phyloP scores from a whole-genome alignment of 805 yeast species.

The Starmerella roubikii region DNA sequence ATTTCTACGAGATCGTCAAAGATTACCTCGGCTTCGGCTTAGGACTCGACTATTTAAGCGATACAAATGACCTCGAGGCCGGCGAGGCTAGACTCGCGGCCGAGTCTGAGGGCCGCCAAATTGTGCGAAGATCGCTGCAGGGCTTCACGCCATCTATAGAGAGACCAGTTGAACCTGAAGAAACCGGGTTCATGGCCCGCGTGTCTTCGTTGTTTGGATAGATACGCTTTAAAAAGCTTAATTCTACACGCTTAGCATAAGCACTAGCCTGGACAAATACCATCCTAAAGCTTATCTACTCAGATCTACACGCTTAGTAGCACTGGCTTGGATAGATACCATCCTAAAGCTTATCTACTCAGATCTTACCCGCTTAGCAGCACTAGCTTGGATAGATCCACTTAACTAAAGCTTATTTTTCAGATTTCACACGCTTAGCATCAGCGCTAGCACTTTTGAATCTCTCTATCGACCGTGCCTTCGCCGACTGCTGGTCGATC shows the following conservation, averaged over 20 bases:
- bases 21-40: conserved; percentile 29
- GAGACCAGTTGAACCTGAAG: too few species aligned
- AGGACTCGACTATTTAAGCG: conserved; percentile 29
- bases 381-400: too few species aligned
- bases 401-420: not conserved
- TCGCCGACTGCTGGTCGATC: conserved; percentile 8
- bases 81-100: conserved; percentile 10
- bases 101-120: conserved; percentile 26
- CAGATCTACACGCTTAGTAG: too few species aligned
- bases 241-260: too few species aligned
- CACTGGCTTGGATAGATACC: too few species aligned
- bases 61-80: conserved; percentile 17
- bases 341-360: too few species aligned
- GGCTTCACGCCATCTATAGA: conserved; percentile 10
- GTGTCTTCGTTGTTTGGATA: not conserved
- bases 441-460: conserved; percentile 11
- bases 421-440: conserved; percentile 3
- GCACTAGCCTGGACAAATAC: too few species aligned
- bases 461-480: conserved; percentile 9
- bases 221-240: too few species aligned
- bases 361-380: too few species aligned
- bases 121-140: conserved; percentile 24
- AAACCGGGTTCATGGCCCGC: not conserved
- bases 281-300: too few species aligned
- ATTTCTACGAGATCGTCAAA: conserved; percentile 52